Base-by-base conservation (phyloP, 495 filamentous ascomycete genomes). In the Aspergillus sclerotiicarbonarius region DNA sequence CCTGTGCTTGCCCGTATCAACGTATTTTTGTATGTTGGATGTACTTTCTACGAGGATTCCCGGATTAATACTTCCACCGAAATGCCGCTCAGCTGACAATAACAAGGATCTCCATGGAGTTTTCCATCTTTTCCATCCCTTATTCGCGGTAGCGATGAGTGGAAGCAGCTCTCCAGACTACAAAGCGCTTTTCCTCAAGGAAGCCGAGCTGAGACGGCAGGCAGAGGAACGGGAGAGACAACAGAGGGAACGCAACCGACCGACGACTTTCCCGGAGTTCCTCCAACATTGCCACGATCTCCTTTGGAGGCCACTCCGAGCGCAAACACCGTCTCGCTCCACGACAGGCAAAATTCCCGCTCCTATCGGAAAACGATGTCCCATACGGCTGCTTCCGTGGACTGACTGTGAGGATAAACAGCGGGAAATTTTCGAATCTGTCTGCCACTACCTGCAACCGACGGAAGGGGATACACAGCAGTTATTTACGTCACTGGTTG, bases 201-300 rank as follows among this genome's bases (percentile, higher is more conserved):
- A 45, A 18, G n/a, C 8, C 9, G n/a, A 18, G n/a, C 43, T 45
- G 43, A 45, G 43, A 45, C 7, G 21, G 43, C 43, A 45, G 21
- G 43, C 43, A 45, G 43, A 45, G 39, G 39, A 45, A 45, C 43
- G 39, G 39, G 39, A 43, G 39, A 15, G 39, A 16, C 39, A 61
- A 39, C 51, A 47, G 1, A 53, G 54, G 10, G 54, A 63, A 48
- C 53, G 30, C n/a, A 60, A 25, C 18, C 67, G 49, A 43, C 57
- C 12, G 20, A 75, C 69, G 43, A 69, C 70, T 52, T 69, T 72
- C 51, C 59, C 54, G 63, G 72, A 70, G 57, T 68, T 69, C 61
- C 56, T 73, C 41, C 56, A 54, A 61, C 51, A 59, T 50, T 71
- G 67, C 53, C 66, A 73, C 51, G 59, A 64, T 54, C 53, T 67